These are phyloP conservation scores for Benincasa hispida DNA, from an alignment of 306 rosid genomes.

Conservation along the genomic window DNA sequence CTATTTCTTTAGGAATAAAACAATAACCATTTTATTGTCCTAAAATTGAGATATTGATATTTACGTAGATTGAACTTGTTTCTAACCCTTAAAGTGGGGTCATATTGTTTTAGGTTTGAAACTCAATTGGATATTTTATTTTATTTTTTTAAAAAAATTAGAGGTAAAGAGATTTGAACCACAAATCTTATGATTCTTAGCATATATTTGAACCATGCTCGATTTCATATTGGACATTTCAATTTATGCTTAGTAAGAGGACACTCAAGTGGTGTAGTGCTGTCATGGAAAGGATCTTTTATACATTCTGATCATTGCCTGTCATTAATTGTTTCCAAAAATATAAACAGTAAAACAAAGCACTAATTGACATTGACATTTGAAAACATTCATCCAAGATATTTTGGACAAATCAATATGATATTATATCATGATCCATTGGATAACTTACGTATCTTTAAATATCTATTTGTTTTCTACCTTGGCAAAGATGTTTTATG, in stretches of 20 bases:
- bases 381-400: background rate
- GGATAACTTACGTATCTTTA: background rate
- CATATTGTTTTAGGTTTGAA: no score
- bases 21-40: background rate
- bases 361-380: background rate
- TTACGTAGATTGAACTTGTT: no score
- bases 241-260: no score
- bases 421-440: background rate
- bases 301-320: background rate
- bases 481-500: background rate
- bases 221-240: no score
- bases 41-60: no score
- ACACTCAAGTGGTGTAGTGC: no score
- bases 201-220: no score
- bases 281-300: background rate
- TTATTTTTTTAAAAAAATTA: no score
- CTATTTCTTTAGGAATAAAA: background rate
- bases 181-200: no score
- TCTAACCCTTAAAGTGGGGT: background rate
- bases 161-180: no score
- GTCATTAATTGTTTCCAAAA: background rate
- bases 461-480: background rate
- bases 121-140: no score
- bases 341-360: background rate
- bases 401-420: background rate